Conservation (phyloP, 805 yeast species). For the Starmerella scarabaei region DNA sequence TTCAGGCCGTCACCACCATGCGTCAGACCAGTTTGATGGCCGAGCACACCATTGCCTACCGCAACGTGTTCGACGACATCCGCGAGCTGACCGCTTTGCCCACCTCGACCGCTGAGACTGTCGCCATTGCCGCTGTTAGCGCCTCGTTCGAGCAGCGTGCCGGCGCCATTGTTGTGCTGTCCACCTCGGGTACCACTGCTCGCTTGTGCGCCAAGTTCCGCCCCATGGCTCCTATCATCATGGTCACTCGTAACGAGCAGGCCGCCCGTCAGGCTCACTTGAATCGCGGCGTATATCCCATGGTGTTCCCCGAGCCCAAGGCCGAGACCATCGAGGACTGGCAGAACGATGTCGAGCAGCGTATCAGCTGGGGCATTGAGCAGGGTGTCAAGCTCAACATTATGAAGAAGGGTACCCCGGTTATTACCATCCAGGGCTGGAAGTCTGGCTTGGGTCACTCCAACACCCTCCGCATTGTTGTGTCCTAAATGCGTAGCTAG, state of each 20-base stretch:
- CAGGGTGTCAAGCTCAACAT: slow-evolving; percentile 82
- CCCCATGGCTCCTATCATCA: slow-evolving; percentile 92
- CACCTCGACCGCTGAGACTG: slow-evolving; percentile 86
- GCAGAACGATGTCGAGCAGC: slow-evolving; percentile 91
- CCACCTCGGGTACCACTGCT: slow-evolving; percentile 90
- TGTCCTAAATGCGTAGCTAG: slow-evolving; percentile 10
- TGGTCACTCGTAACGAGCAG: slow-evolving; percentile 91
- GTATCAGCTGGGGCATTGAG: slow-evolving; percentile 84
- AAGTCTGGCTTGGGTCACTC: slow-evolving; percentile 98
- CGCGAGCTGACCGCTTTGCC: slow-evolving; percentile 78
- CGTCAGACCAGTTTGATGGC: slow-evolving; percentile 94
- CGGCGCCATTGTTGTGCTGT: slow-evolving; percentile 89
- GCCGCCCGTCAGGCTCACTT: slow-evolving; percentile 93
- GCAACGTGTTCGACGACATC: slow-evolving; percentile 67
- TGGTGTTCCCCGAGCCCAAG: slow-evolving; percentile 56
- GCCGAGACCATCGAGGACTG: slow-evolving; percentile 54
- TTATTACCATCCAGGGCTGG: slow-evolving; percentile 97
- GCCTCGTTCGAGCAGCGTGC: slow-evolving; percentile 94
- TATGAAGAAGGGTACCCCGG: slow-evolving; percentile 72
- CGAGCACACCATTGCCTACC: slow-evolving; percentile 91
- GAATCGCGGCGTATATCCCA: slow-evolving; percentile 98
- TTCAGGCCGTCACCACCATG: slow-evolving; percentile 97
- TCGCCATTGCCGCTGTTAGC: slow-evolving; percentile 92
- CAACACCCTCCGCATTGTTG: slow-evolving; percentile 80
- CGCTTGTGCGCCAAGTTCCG: slow-evolving; percentile 95